Conservation (phyloP, 306 rosid genomes). For the Vachellia pachyceras region DNA sequence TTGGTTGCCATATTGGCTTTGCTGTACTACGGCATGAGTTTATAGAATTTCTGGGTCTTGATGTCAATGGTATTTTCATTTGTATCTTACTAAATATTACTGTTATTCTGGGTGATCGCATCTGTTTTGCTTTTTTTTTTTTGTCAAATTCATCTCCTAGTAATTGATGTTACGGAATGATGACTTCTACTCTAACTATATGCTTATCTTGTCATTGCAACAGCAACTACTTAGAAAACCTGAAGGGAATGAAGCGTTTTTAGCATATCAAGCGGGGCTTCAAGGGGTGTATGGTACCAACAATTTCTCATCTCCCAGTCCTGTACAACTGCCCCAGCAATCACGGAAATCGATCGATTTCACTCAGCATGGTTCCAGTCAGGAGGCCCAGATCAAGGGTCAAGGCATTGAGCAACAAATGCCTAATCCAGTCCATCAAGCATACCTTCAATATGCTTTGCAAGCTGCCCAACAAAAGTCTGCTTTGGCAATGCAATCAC, state of each 20-base stretch:
- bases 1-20: conserved; percentile 19
- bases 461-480: conserved; percentile 85
- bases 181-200: conserved; percentile 29
- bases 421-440: conserved; percentile 75
- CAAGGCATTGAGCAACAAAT: conserved; percentile 81
- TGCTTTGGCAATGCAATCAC: conserved; percentile 76
- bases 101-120: conserved; percentile 5
- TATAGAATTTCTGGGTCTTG: conserved; percentile 28
- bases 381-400: conserved; percentile 62
- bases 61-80: conserved; percentile 10
- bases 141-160: conserved; percentile 18
- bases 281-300: conserved; percentile 69
- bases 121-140: conserved; percentile 13
- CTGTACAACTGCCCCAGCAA: conserved; percentile 79
- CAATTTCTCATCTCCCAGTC: conserved; percentile 66
- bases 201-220: conserved; percentile 70
- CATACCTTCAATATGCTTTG: conserved; percentile 81
- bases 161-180: conserved; percentile 23
- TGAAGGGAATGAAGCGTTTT: conserved; percentile 81
- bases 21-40: conserved; percentile 21
- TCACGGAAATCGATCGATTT: conserved; percentile 71
- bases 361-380: conserved; percentile 75
- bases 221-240: conserved; percentile 83
- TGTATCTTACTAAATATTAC: conserved; percentile 1
- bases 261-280: conserved; percentile 77